Evolutionary conservation across 257 asterid species (phyloP), one percentile per base, ranked within the genome.

Genomic region (Echites panduratus): DNA sequence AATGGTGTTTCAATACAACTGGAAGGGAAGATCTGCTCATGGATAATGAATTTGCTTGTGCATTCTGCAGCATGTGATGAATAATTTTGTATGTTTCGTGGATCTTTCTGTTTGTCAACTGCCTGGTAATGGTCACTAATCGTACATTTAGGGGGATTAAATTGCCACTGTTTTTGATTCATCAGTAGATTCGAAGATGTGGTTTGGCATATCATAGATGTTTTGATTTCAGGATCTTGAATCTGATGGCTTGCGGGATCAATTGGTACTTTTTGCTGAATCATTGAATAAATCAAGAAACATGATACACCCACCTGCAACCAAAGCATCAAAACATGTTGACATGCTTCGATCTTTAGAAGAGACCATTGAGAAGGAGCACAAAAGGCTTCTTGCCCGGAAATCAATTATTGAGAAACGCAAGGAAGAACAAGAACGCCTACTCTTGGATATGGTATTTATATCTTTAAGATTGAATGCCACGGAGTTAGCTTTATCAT

Each of bases 391-490:
- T 80, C 95, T 93, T 81, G 98, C 96, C 27, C 90, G 95, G 61
- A 88, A 88, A 76, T 87, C 89, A 53, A 76, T 90, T 58, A 90
- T 90, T 68, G 96, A 90, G 82, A 91, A 89, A 71, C 96, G 97
- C 84, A 93, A 93, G 84, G 98, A 91, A 84, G 97, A 93, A 68
- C 98, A 93, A 76, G 98, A 93, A 68, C 96, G 91, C 16, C 86
- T 85, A 54, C 96, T 93, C 73, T 75, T 93, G 79, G 96, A 89
- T 77, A 89, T 82, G 97, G 98, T 93, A 85, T 68, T 67, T 13
- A 48, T 47, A 74, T 64, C 22, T 65, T 61, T 58, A 12, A 11
- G 38, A 50, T 24, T 64, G n/a, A 26, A 20, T 1, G 5, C 56
- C 57, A 56, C 41, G 2, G 17, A 9, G 64, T 50, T 72, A 44